Base-by-base conservation (phyloP, 129 eudicot species). In the Artemisia argyi region DNA sequence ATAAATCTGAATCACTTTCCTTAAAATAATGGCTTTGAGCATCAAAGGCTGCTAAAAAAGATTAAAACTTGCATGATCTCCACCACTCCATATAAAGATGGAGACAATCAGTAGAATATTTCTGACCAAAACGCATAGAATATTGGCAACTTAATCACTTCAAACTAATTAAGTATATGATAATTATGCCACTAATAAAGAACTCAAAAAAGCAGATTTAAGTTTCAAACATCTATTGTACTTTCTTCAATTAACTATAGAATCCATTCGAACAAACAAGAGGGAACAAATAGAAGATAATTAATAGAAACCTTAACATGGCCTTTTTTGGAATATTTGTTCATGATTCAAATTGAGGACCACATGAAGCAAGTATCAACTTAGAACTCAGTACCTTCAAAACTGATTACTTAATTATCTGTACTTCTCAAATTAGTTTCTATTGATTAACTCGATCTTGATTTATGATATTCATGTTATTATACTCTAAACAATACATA, bases 331-430 rank as follows among this genome's bases (percentile, higher is more conserved):
- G 77, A 60, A 69, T 48, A 81, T 59, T 74, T 55, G 30, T 55
- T 68, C 75, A 52, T 55, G 79, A 78, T 61, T 66, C 83, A 73
- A 49, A 71, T 16, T 10, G 61, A 81, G 65, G 72, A 70, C 69
- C 86, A 84, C 85, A 75, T 71, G 77, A 28, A 18, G 46, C 65
- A 20, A 20, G 22, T 20, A 74, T 80, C 83, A 80, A 80, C 74
- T 60, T 74, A 58, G 70, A 64, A 65, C 6, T 10, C 11, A 59
- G 68, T 17, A 75, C 42, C 66, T 28, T 57, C 12, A 39, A 32
- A 53, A 42, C 52, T 55, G 66, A 75, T 66, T 75, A 57, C 19
- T 20, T n/a, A n/a, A n/a, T 44, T 49, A 75, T 75, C n/a, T 42
- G 46, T 75, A 65, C 49, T 55, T 12, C 15, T 39, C 28, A 53